Percentiles rank a stretch among this genome's conserved stretches.
phyloP scores from a whole-genome alignment of 163 green algal species.

The Scenedesmus sp. region DNA sequence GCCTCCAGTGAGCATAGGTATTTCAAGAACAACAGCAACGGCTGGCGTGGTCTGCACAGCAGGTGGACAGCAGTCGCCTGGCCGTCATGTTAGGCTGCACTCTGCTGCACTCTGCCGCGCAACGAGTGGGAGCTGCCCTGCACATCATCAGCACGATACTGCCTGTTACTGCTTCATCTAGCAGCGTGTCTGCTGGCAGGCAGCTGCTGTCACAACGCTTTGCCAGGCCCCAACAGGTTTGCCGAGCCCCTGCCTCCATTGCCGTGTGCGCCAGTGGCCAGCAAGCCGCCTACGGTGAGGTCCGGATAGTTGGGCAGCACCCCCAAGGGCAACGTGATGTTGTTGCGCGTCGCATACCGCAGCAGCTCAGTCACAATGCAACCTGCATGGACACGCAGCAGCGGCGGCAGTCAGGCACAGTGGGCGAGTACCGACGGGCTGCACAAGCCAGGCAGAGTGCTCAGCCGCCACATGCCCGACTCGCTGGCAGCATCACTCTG shows the following conservation, averaged over 20 bases:
- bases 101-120: too few species aligned
- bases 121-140: too few species aligned
- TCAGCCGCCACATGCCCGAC: too few species aligned
- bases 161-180: background rate
- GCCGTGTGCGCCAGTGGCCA: conserved; percentile 16
- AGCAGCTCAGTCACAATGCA: background rate
- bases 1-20: too few species aligned
- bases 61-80: too few species aligned
- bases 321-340: background rate
- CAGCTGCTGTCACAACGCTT: background rate
- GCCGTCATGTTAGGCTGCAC: too few species aligned
- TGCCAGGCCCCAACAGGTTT: background rate
- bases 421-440: too few species aligned
- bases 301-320: background rate
- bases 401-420: background rate
- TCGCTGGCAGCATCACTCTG: too few species aligned
- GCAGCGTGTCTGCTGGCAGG: background rate
- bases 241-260: too few species aligned
- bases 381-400: background rate
- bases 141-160: background rate
- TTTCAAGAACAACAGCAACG: too few species aligned
- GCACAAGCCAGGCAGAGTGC: background rate
- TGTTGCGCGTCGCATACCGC: background rate
- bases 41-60: too few species aligned
- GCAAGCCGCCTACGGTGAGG: background rate